A percentile compares a stretch with the other conserved stretches of the same genome.
phyloP scores from a whole-genome alignment of 192 early-diverging fungal genomes.

The Jimgerdemannia lactiflua region DNA sequence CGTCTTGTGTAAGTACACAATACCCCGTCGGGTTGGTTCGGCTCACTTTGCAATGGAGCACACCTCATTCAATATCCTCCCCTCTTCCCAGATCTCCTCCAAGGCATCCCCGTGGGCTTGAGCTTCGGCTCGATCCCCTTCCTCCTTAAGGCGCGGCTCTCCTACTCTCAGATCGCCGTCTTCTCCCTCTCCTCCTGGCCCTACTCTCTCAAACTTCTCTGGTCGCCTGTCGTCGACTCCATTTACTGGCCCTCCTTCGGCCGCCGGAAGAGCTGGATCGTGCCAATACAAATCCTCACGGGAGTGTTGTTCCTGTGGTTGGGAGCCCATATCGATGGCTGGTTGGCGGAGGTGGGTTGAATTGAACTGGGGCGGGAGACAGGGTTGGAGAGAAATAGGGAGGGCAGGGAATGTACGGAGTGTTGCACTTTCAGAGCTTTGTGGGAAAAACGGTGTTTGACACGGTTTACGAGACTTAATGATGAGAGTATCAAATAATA shows the following conservation, averaged over 20 bases:
- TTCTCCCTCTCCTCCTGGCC: conserved; percentile 96
- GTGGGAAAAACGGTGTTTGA: not conserved
- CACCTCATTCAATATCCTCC: too few relatives aligned
- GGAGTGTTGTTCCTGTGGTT: conserved; percentile 80
- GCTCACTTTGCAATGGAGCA: too few relatives aligned
- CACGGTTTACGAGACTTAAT: too few relatives aligned
- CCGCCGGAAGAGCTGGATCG: conserved; percentile 95
- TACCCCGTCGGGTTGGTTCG: too few relatives aligned
- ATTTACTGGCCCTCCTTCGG: conserved; percentile 80
- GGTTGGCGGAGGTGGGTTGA: conserved; percentile 35
- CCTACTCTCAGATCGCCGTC: conserved; percentile 88
- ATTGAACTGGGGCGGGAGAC: too few relatives aligned
- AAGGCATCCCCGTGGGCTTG: conserved; percentile 93
- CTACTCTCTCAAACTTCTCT: conserved; percentile 96
- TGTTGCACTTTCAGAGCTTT: not conserved
- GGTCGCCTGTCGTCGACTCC: conserved; percentile 97
- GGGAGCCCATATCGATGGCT: conserved; percentile 71
- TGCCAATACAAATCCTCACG: conserved; percentile 93
- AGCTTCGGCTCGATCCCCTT: conserved; percentile 92
- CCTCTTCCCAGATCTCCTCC: conserved; percentile 63
- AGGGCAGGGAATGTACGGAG: too few relatives aligned
- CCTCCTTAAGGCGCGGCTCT: conserved; percentile 90
- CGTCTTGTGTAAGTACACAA: not conserved
- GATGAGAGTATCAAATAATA: too few relatives aligned
- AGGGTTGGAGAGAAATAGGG: too few relatives aligned